Evolutionary conservation across 2,329 filamentous ascomycete species (phyloP).

Genomic region (Talaromyces sp.): DNA sequence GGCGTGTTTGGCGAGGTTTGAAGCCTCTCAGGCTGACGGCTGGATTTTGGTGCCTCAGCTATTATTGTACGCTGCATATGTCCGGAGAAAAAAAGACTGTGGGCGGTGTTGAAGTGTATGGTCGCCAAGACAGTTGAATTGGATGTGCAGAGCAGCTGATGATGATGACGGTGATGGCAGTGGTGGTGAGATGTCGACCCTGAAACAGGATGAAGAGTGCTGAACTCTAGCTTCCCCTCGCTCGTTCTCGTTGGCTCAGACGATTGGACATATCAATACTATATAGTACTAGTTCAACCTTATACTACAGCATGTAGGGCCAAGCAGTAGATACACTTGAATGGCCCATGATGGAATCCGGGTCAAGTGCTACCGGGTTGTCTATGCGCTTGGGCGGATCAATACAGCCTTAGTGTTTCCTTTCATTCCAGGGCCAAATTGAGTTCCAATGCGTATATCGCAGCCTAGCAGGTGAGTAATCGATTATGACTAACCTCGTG

Average conservation of each 20-base stretch:
- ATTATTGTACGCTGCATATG: not conserved
- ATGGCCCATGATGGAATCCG: constrained; percentile 9
- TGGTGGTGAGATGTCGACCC: not conserved
- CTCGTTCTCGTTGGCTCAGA: not conserved
- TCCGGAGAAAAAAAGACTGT: not conserved
- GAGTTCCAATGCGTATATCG: constrained; percentile 1
- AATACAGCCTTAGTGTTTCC: constrained; percentile 9
- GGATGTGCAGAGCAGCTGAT: not conserved
- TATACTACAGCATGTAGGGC: constrained; percentile 1
- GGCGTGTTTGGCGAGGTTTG: not conserved
- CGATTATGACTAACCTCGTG: not conserved
- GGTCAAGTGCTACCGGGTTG: constrained; percentile 7
- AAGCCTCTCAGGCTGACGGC: not conserved
- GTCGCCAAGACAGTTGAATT: not conserved
- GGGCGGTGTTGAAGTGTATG: not conserved
- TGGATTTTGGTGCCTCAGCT: not conserved
- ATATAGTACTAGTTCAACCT: not conserved
- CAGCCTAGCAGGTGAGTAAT: not conserved
- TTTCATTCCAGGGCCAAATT: constrained; percentile 4
- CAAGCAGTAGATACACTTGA: constrained; percentile 2
- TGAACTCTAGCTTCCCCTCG: constrained; percentile 4
- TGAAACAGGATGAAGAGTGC: constrained; percentile 3
- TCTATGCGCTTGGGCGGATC: constrained; percentile 5
- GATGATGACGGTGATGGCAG: not conserved
- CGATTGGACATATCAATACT: constrained; percentile 3